These are phyloP conservation scores for Entomophthora muscae DNA, from an alignment of 371 early-diverging fungal genomes.

Conservation along the genomic window DNA sequence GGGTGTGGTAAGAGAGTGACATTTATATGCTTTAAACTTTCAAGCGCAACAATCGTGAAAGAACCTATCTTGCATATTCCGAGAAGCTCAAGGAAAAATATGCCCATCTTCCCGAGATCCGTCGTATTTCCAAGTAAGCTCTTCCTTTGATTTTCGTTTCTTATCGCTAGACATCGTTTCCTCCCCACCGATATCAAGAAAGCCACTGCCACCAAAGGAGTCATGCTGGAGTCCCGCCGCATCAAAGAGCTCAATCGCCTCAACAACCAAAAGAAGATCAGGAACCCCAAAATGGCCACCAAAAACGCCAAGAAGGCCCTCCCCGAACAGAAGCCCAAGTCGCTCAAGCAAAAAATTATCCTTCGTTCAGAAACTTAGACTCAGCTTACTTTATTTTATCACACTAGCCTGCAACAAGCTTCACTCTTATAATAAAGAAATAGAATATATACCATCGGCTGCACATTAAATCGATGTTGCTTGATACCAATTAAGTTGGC, in stretches of 20 bases:
- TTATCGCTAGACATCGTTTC: slow-evolving; percentile 45
- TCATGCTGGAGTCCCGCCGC: slow-evolving; percentile 59
- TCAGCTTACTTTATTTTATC: neutral
- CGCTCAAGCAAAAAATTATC: neutral
- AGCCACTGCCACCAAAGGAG: slow-evolving; percentile 54
- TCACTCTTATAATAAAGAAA: too few relatives aligned
- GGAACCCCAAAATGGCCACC: neutral
- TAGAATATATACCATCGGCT: too few relatives aligned
- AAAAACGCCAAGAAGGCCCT: neutral
- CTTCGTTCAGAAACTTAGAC: neutral
- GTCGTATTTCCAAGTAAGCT: slow-evolving; percentile 46
- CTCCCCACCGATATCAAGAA: slow-evolving; percentile 67
- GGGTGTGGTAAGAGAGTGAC: slow-evolving; percentile 22
- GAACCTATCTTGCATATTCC: slow-evolving; percentile 58
- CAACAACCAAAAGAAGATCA: slow-evolving; percentile 4
- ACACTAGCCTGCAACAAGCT: too few relatives aligned
- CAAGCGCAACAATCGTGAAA: slow-evolving; percentile 53
- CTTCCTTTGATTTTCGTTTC: neutral
- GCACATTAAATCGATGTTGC: too few relatives aligned
- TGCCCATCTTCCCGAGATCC: slow-evolving; percentile 82
- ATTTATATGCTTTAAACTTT: neutral
- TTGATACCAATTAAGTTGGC: too few relatives aligned
- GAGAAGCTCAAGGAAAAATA: slow-evolving; percentile 87
- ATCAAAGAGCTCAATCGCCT: slow-evolving; percentile 57
- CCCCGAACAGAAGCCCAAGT: neutral